Evolutionary conservation across 2,329 filamentous ascomycete genomes (phyloP).

Genomic region (Alternaria metachromatica): DNA sequence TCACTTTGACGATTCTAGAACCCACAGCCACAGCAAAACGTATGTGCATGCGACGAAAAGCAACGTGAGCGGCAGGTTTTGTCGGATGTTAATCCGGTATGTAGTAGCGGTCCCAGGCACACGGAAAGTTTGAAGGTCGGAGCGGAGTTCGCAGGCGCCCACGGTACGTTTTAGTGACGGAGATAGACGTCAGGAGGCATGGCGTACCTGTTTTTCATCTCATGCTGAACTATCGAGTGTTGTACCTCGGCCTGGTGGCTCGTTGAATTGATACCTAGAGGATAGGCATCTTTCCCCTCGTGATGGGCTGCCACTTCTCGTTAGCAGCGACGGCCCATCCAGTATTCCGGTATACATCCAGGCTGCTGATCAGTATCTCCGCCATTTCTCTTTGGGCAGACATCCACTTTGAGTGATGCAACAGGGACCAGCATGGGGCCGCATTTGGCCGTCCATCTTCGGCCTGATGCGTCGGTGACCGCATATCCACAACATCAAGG

Average conservation of each 20-base stretch:
- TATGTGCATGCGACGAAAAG: neutral
- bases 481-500: neutral
- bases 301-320: neutral
- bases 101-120: neutral
- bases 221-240: neutral
- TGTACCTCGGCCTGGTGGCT: neutral
- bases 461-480: neutral
- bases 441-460: conserved; percentile 1
- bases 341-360: neutral
- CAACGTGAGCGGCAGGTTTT: neutral
- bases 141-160: neutral
- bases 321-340: neutral
- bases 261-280: neutral
- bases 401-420: neutral
- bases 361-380: conserved; percentile 5
- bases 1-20: neutral
- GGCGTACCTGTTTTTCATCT: neutral
- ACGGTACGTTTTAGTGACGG: neutral
- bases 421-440: neutral
- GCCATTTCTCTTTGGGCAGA: neutral
- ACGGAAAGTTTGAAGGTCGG: neutral
- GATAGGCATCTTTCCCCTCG: neutral
- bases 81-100: neutral
- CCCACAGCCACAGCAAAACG: neutral
- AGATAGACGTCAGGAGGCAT: neutral